phyloP scores from a whole-genome alignment of 1,284 basidiomycete genomes.

The Cryptococcus sp. region DNA sequence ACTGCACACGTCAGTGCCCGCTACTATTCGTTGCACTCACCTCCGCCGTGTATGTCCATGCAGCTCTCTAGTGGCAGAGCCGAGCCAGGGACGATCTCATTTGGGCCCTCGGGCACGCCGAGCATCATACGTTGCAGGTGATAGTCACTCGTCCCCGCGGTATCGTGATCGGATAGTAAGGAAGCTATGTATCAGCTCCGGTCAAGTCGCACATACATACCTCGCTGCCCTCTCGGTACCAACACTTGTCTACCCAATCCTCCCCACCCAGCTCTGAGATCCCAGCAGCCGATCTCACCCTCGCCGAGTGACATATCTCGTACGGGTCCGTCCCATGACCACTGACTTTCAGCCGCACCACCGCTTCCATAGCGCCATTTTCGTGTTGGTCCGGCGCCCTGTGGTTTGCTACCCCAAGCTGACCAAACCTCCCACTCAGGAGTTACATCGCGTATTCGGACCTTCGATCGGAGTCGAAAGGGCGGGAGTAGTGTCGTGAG shows the following conservation, averaged over 20 bases:
- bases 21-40: conserved; percentile 58
- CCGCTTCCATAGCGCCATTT: conserved; percentile 47
- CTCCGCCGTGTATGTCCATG: conserved; percentile 87
- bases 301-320: conserved; percentile 25
- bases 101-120: conserved; percentile 83
- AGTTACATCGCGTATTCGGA: conserved; percentile 75
- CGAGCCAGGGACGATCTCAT: conserved; percentile 73
- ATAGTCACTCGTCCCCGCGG: conserved; percentile 58
- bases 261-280: conserved; percentile 63
- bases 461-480: conserved; percentile 86
- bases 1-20: conserved; percentile 59
- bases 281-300: conserved; percentile 55
- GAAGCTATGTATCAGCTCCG: conserved; percentile 21
- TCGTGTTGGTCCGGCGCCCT: conserved; percentile 12
- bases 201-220: conserved; percentile 58
- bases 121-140: conserved; percentile 74
- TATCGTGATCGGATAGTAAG: conserved; percentile 24
- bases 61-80: conserved; percentile 93
- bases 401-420: conserved; percentile 63
- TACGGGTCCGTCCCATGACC: conserved; percentile 34
- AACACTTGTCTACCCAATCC: conserved; percentile 76
- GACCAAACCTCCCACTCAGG: conserved; percentile 77
- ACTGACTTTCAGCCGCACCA: conserved; percentile 46
- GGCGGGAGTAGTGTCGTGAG: conserved; percentile 54
- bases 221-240: conserved; percentile 67